Evolutionary conservation across 768 basidiomycete genomes (phyloP).

Genomic region (Lactarius tabidus): DNA sequence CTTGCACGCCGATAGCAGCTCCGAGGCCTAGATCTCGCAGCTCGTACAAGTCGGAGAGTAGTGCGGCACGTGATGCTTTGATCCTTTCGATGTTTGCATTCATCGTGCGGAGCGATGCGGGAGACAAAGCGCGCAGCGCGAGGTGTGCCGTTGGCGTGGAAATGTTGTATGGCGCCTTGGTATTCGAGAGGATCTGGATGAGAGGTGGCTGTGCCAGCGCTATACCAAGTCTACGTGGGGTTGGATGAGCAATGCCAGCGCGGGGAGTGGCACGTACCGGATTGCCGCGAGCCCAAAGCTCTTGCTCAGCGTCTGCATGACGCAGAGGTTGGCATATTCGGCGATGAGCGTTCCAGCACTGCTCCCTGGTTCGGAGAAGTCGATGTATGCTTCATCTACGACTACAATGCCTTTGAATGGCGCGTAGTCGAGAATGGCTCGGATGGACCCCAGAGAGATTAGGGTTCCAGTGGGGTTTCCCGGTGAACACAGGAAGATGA

Average conservation of each 20-base stretch:
- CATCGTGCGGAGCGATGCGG: conserved; percentile 59
- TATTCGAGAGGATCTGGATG: conserved; percentile 87
- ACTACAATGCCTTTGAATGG: conserved; percentile 88
- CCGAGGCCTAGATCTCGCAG: conserved; percentile 58
- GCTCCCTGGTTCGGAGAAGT: conserved; percentile 64
- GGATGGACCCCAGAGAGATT: conserved; percentile 67
- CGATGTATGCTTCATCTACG: conserved; percentile 97
- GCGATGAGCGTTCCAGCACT: conserved; percentile 70
- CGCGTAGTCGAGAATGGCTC: conserved; percentile 67
- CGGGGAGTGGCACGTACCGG: conserved; percentile 49
- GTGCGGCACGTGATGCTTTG: conserved; percentile 48
- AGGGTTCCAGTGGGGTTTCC: conserved; percentile 95
- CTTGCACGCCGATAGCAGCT: conserved; percentile 65
- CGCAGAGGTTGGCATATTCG: conserved; percentile 83
- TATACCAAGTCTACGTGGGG: conserved; percentile 68
- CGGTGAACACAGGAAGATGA: conserved; percentile 93
- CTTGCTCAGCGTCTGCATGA: conserved; percentile 97
- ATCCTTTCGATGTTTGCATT: conserved; percentile 58
- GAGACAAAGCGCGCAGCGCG: conserved; percentile 73
- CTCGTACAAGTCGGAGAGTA: conserved; percentile 48
- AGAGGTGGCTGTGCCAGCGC: conserved; percentile 87
- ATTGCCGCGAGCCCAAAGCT: conserved; percentile 95
- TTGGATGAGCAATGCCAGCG: not conserved
- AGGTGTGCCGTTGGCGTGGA: conserved; percentile 85
- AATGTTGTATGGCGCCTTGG: conserved; percentile 97